These are phyloP conservation scores for Suillus weaverae DNA, from an alignment of 768 basidiomycete genomes.

Conservation along the genomic window DNA sequence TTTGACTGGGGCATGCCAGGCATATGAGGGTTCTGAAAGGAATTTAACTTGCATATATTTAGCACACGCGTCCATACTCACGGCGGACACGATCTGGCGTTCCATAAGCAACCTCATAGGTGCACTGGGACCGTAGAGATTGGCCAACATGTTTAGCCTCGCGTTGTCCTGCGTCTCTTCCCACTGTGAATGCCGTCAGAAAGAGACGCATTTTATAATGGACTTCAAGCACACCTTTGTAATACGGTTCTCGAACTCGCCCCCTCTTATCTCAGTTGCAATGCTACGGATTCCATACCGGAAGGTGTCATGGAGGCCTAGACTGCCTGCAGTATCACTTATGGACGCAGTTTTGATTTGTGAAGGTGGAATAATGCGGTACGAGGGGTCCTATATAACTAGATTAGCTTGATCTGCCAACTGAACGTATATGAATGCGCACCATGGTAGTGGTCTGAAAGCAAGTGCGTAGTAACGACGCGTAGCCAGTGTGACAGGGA, in stretches of 20 bases:
- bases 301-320: slow-evolving; percentile 88
- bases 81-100: slow-evolving; percentile 77
- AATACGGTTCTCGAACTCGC: slow-evolving; percentile 62
- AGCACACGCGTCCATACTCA: slow-evolving; percentile 38
- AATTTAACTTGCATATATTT: not conserved
- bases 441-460: slow-evolving; percentile 22
- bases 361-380: slow-evolving; percentile 62
- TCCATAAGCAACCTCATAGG: slow-evolving; percentile 95
- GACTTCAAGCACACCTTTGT: slow-evolving; percentile 54
- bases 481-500: slow-evolving; percentile 7
- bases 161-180: slow-evolving; percentile 88
- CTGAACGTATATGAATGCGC: not conserved
- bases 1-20: slow-evolving; percentile 68
- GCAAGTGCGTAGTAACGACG: slow-evolving; percentile 20
- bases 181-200: slow-evolving; percentile 59
- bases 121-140: slow-evolving; percentile 82
- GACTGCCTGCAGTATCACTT: slow-evolving; percentile 63
- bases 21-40: slow-evolving; percentile 61
- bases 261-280: slow-evolving; percentile 65
- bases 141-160: slow-evolving; percentile 80
- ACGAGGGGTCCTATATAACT: slow-evolving; percentile 43
- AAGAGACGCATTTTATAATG: slow-evolving; percentile 3
- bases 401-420: slow-evolving; percentile 7
- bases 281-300: slow-evolving; percentile 82
- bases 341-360: slow-evolving; percentile 62